Conservation (phyloP, 352 stramenopile genomes). For the Globisporangium radiosum region DNA sequence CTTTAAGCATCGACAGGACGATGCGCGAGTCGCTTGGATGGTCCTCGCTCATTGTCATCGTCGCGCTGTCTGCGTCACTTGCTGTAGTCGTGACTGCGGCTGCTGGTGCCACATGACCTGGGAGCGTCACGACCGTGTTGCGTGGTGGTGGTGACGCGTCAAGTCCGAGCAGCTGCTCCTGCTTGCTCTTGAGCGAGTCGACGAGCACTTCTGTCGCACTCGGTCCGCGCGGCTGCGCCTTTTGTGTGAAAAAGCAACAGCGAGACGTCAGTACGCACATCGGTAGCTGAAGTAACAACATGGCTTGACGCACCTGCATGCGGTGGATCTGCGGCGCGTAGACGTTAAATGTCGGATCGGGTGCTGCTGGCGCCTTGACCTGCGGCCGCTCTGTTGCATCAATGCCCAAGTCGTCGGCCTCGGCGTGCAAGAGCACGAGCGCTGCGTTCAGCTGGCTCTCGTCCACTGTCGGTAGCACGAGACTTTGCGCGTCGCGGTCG, state of each 20-base stretch:
- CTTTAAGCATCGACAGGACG: conserved; percentile 71
- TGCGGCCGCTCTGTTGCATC: conserved; percentile 31
- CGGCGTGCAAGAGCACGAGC: conserved; percentile 49
- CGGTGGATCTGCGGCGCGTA: conserved; percentile 83
- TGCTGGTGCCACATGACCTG: conserved; percentile 13
- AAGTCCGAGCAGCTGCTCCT: conserved; percentile 54
- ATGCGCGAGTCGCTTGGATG: conserved; percentile 53
- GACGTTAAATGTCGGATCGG: conserved; percentile 58
- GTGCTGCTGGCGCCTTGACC: conserved; percentile 30
- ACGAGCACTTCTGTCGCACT: conserved; percentile 78
- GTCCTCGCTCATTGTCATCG: conserved; percentile 15
- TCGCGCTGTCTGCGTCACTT: neutral
- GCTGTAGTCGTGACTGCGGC: neutral
- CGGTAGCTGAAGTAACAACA: neutral
- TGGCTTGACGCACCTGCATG: conserved; percentile 34
- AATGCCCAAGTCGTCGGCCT: conserved; percentile 77
- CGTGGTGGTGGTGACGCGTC: conserved; percentile 51
- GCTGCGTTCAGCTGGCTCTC: conserved; percentile 31
- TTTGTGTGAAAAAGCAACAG: neutral
- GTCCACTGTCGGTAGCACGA: conserved; percentile 20
- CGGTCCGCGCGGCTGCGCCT: conserved; percentile 75
- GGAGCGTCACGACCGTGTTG: conserved; percentile 56
- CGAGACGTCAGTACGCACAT: neutral
- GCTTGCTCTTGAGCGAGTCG: conserved; percentile 67
- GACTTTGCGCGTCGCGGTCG: conserved; percentile 35